Evolutionary conservation across 805 yeast genomes (phyloP), one percentile per base, ranked within the genome.

Genomic region (Suhomyces emberorum): DNA sequence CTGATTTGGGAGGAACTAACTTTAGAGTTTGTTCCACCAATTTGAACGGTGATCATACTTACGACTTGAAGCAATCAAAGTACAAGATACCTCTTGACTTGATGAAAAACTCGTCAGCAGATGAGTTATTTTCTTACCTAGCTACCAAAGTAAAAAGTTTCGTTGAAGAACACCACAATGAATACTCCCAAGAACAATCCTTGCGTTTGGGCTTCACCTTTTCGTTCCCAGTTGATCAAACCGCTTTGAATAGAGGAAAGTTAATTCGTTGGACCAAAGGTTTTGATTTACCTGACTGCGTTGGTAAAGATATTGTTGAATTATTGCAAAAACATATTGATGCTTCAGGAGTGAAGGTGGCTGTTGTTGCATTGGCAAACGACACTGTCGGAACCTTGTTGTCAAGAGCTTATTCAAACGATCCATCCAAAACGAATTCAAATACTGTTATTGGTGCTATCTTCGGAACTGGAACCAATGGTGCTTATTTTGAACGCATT

Each of bases 391-490:
- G 98, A 28, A 89, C 98, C 9, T 72, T 91, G 43, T 69, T 91
- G 54, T 81, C 96, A 7, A 80, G 96, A 51, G 83, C 96, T 18
- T 91, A 91, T 63, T 69, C 86, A 4, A 77, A 86, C 23, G 68
- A 74, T 34, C 72, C 79, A 25, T 60, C 72, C 15, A 74, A 80
- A 42, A 74, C 81, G 34, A 79, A 78, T 41, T 79, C 93, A 32
- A 80, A 79, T 39, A 86, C 97, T 7, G 74, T 84, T 7, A 70
- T 89, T 47, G 98, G 98, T 32, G 81, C 89, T 43, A 91, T 91
- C 45, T 87, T 89, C 54, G 98, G 98, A 47, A 93, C 98, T 2
- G 98, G 98, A 56, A 91, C 98, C 19, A 91, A 91, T 61, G 97
- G 97, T 43, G 96, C 96, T 11, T 91, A 93, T 63, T 72, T 77